A percentile compares a stretch with the other conserved stretches of the same genome.
Conservation (phyloP, 2,329 filamentous ascomycete species). For the Penicillium sp. region DNA sequence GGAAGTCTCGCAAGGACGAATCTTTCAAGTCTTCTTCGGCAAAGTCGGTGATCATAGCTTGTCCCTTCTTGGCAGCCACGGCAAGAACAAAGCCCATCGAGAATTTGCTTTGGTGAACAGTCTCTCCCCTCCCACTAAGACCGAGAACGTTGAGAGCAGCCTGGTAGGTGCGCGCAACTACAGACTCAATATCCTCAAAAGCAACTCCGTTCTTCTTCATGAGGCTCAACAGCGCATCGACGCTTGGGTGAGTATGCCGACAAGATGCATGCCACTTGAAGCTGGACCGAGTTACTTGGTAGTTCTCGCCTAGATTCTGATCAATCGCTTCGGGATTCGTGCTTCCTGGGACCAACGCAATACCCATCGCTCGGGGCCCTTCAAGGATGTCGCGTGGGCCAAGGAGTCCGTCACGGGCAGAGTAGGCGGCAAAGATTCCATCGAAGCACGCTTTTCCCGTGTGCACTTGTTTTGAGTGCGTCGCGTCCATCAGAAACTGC, state of each 20-base stretch:
- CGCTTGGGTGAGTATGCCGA: constrained; percentile 33
- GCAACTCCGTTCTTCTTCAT: constrained; percentile 25
- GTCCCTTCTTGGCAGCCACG: constrained; percentile 32
- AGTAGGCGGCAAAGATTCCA: constrained; percentile 33
- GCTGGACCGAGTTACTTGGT: constrained; percentile 28
- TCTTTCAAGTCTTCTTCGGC: constrained; percentile 28
- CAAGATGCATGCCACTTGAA: constrained; percentile 38
- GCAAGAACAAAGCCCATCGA: constrained; percentile 36
- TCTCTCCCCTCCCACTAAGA: constrained; percentile 28
- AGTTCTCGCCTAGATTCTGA: constrained; percentile 25
- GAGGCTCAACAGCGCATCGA: constrained; percentile 29
- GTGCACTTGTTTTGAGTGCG: constrained; percentile 34
- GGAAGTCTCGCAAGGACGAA: constrained; percentile 24
- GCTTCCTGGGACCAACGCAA: constrained; percentile 21
- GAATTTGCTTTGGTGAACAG: constrained; percentile 37
- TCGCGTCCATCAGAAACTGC: constrained; percentile 33
- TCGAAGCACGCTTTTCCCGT: constrained; percentile 33
- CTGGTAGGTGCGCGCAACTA: constrained; percentile 29
- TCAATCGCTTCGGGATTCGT: constrained; percentile 26
- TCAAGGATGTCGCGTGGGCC: constrained; percentile 31
- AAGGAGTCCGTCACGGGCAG: constrained; percentile 26
- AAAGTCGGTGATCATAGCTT: constrained; percentile 33
- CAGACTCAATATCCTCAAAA: constrained; percentile 30
- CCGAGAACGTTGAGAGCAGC: constrained; percentile 32
- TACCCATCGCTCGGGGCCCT: constrained; percentile 29